phyloP scores from a whole-genome alignment of 768 basidiomycete genomes.

The Lactarius tabidus region DNA sequence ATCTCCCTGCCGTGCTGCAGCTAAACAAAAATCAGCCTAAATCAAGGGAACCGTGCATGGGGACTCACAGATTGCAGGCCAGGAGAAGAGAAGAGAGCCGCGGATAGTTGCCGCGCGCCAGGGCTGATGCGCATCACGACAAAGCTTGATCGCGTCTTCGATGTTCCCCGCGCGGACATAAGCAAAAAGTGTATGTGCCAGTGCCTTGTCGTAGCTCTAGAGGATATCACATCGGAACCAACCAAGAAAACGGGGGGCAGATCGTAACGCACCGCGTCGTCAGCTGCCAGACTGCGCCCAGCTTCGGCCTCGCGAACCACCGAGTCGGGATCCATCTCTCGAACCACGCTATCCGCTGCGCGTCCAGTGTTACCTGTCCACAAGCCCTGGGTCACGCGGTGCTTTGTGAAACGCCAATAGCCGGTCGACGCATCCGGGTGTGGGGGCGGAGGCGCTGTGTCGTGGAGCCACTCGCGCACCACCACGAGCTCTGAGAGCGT shows the following conservation, averaged over 20 bases:
- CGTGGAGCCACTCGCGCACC: constrained; percentile 86
- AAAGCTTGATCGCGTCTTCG: constrained; percentile 79
- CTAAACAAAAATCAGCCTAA: constrained; percentile 28
- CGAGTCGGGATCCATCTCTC: constrained; percentile 55
- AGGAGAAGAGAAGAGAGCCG: constrained; percentile 74
- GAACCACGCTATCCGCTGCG: constrained; percentile 16
- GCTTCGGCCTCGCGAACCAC: constrained; percentile 29
- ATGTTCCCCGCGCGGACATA: constrained; percentile 82
- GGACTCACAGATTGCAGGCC: constrained; percentile 63
- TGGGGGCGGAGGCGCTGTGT: constrained; percentile 44
- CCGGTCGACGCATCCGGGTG: constrained; percentile 21
- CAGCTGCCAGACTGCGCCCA: constrained; percentile 52
- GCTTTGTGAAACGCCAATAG: constrained; percentile 23
- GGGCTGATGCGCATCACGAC: constrained; percentile 77
- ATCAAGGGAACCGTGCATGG: neutral
- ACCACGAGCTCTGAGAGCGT: constrained; percentile 72
- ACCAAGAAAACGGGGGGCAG: neutral
- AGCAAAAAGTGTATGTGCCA: constrained; percentile 74
- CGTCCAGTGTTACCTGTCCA: constrained; percentile 35
- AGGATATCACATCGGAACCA: neutral
- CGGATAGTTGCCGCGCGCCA: constrained; percentile 91
- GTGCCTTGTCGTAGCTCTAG: constrained; percentile 76
- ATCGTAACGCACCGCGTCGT: constrained; percentile 62
- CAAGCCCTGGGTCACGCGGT: constrained; percentile 26
- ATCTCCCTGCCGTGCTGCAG: constrained; percentile 47